A percentile compares a stretch with the other conserved stretches of the same genome.
These are phyloP conservation scores for Aureobasidium vineae DNA, from an alignment of 2,329 filamentous ascomycete species.

Conservation along the genomic window DNA sequence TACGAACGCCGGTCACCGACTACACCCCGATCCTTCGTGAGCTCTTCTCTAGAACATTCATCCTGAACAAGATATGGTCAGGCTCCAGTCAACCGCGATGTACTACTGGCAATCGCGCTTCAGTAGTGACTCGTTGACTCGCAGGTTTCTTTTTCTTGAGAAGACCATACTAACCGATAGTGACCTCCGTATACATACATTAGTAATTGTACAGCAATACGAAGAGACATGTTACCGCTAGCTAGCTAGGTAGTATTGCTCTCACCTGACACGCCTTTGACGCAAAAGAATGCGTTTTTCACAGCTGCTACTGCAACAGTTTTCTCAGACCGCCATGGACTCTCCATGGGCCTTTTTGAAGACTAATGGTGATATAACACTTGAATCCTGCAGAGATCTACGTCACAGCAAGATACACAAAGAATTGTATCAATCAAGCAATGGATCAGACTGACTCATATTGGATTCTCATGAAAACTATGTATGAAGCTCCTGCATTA, in stretches of 20 bases:
- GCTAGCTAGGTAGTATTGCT: neutral
- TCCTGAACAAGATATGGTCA: neutral
- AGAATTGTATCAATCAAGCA: neutral
- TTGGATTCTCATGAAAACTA: neutral
- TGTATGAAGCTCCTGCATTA: neutral
- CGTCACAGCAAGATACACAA: neutral
- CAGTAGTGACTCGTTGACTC: neutral
- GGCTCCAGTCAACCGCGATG: neutral
- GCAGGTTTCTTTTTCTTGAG: neutral
- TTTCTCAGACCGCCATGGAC: neutral
- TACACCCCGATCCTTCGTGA: neutral
- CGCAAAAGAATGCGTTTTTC: neutral
- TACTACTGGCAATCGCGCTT: neutral
- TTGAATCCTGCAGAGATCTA: neutral
- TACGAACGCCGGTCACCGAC: neutral
- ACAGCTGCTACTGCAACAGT: neutral
- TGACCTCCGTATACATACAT: neutral
- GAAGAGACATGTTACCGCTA: neutral
- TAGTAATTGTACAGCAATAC: neutral
- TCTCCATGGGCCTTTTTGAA: neutral
- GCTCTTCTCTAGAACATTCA: neutral
- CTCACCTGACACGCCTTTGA: neutral
- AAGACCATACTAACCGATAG: neutral
- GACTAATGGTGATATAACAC: neutral
- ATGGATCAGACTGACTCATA: neutral